These are phyloP conservation scores for Skeletonema marinoi DNA, from an alignment of 108 stramenopile genomes.

Conservation along the genomic window DNA sequence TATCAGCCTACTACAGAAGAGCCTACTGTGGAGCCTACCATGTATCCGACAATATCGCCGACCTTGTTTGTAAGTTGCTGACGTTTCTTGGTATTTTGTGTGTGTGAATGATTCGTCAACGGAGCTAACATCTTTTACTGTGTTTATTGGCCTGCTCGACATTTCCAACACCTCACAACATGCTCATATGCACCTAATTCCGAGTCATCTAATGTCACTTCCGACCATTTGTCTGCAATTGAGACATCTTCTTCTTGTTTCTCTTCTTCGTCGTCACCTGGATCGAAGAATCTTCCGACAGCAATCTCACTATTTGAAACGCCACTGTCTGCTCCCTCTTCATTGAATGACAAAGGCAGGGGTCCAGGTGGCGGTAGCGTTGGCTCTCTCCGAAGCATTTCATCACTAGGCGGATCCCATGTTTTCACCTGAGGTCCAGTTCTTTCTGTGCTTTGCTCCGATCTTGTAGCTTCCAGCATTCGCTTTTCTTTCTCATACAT, in stretches of 20 bases:
- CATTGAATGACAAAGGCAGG: conserved; percentile 11
- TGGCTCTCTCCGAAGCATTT: conserved; percentile 18
- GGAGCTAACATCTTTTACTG: background rate
- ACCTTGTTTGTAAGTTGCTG: background rate
- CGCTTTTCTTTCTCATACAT: conserved; percentile 21
- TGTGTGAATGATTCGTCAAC: background rate
- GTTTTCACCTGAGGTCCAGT: conserved; percentile 9
- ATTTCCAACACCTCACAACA: conserved; percentile 27
- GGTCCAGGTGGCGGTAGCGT: conserved; percentile 1
- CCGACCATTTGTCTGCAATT: background rate
- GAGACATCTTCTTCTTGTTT: conserved; percentile 2
- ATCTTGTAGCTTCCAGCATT: background rate
- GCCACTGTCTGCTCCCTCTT: background rate
- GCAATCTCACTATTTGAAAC: conserved; percentile 10
- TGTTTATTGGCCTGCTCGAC: conserved; percentile 13
- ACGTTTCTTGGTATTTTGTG: background rate
- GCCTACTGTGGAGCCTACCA: background rate
- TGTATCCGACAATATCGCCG: background rate
- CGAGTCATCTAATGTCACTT: conserved; percentile 7
- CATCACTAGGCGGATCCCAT: conserved; percentile 28
- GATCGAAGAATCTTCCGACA: conserved; percentile 17
- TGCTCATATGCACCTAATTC: conserved; percentile 20
- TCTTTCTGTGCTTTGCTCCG: background rate
- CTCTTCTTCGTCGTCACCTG: conserved; percentile 12
- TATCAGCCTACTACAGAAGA: background rate